phyloP scores from a whole-genome alignment of 2,329 filamentous ascomycete genomes.

The Penicillium aurantiogriseum region DNA sequence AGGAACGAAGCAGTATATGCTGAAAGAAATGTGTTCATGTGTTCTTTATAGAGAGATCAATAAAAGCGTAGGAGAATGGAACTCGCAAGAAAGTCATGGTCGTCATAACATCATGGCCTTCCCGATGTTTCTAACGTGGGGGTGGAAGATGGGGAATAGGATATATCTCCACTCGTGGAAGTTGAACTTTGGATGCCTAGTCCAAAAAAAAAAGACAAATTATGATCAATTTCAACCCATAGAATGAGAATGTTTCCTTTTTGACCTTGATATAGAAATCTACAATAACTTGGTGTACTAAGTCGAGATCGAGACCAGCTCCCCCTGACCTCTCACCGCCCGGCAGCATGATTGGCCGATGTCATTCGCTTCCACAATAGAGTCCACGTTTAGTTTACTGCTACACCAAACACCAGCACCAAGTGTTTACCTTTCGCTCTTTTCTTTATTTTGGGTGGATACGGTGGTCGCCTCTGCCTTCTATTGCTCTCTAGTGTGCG shows the following conservation, averaged over 20 bases:
- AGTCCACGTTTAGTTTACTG: conserved; percentile 43
- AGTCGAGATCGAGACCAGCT: conserved; percentile 11
- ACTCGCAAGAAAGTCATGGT: conserved; percentile 1
- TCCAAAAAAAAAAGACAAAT: not conserved
- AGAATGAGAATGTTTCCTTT: not conserved
- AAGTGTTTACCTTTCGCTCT: conserved; percentile 24
- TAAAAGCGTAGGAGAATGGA: not conserved
- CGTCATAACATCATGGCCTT: conserved; percentile 14
- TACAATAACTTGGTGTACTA: not conserved
- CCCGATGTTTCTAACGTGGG: conserved; percentile 26
- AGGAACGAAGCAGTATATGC: not conserved
- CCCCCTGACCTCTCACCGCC: conserved; percentile 33
- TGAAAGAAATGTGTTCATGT: no score
- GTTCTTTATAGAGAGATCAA: no score
- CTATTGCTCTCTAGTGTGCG: conserved; percentile 33
- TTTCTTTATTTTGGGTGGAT: conserved; percentile 32
- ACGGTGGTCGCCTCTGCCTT: conserved; percentile 32
- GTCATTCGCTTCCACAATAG: conserved; percentile 40
- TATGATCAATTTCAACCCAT: not conserved
- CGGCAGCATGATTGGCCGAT: conserved; percentile 31
- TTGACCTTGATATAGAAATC: not conserved
- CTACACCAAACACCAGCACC: conserved; percentile 21
- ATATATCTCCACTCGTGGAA: conserved; percentile 9
- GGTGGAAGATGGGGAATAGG: conserved; percentile 9
- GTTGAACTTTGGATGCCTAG: not conserved